Evolutionary conservation across 73 alveolate genomes (phyloP), one percentile per base, ranked within the genome.

Genomic region (Durusdinium trenchii): DNA sequence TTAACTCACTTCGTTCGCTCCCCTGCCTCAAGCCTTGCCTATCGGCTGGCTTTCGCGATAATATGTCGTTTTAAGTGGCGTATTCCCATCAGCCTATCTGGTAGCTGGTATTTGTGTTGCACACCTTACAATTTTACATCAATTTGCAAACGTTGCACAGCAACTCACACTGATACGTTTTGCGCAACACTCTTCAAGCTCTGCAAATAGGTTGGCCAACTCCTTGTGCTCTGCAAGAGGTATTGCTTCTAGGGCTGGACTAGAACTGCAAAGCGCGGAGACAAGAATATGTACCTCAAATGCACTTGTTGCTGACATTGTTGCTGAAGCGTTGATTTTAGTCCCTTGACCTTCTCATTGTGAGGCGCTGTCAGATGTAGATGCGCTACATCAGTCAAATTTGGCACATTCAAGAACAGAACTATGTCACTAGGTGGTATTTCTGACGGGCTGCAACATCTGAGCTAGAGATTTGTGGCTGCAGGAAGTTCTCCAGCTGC

Each of bases 401-500:
- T 23, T 57, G 32, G 69, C 32, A 57, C 73, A 60, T 32, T 60
- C 73, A 23, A 23, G n/a, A 60, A 23, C n/a, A 23, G 73, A 60
- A 23, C 73, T 60, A 23, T 60, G 73, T 23, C 73, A 1, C n/a
- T 23, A 60, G 73, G 73, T 60, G 73, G 73, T 32, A 23, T 60
- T 50, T 38, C 94, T 36, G 50, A 36, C 76, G 36, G 76, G 76
- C 40, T 20, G 76, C 94, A 12, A 84, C 94, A 36, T 84, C 94
- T 14, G 94, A 84, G 64, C 76, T 35, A 26, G 76, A 51, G 42
- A 84, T 36, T 36, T 84, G 94, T 36, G 51, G 76, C 76, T 84
- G 94, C 48, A 51, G 73, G 40, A 45, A 51, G 36, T 84, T 84
- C 94, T 84, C 94, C 76, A 14, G 73, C 76, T 84, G 94, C 94